Conservation (phyloP, 1,284 basidiomycete genomes). For the Violaceomyces palustris region DNA sequence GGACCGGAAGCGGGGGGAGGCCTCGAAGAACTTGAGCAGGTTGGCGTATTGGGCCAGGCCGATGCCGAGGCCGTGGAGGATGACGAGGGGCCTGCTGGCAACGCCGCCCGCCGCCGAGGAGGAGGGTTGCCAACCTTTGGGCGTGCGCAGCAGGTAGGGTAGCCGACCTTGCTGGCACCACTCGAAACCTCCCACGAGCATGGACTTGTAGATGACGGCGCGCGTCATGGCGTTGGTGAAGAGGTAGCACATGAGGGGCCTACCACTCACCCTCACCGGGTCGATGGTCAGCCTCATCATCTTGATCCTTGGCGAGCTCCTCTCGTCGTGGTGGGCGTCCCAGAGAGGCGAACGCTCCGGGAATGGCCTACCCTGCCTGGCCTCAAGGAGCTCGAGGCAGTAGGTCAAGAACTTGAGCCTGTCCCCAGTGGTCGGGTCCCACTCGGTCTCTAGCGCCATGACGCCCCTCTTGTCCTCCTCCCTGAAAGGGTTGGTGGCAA, state of each 20-base stretch:
- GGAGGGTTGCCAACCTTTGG: slow-evolving; percentile 3
- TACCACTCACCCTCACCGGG: slow-evolving; percentile 29
- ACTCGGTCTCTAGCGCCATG: slow-evolving; percentile 14
- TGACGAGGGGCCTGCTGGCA: slow-evolving; percentile 35
- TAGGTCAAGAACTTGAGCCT: slow-evolving; percentile 38
- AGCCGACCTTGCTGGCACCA: slow-evolving; percentile 19
- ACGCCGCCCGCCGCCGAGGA: slow-evolving; percentile 1
- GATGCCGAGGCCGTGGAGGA: slow-evolving; percentile 46
- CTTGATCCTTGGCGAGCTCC: slow-evolving; percentile 4
- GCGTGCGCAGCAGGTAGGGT: slow-evolving; percentile 34
- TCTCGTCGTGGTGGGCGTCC: not conserved
- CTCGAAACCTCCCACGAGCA: slow-evolving; percentile 18
- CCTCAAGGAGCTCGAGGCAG: slow-evolving; percentile 40
- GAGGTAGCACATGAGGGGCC: slow-evolving; percentile 28
- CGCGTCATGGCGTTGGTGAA: slow-evolving; percentile 17
- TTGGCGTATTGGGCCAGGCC: slow-evolving; percentile 35
- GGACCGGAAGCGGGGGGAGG: slow-evolving; percentile 7
- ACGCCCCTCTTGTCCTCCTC: slow-evolving; percentile 21
- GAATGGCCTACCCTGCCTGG: slow-evolving; percentile 38
- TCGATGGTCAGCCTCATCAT: slow-evolving; percentile 51
- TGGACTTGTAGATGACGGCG: slow-evolving; percentile 12
- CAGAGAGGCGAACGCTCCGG: slow-evolving; percentile 8
- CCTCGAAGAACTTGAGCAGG: slow-evolving; percentile 19
- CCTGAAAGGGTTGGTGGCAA: slow-evolving; percentile 8
- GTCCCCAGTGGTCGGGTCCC: slow-evolving; percentile 26